Evolutionary conservation across 2,329 filamentous ascomycete species (phyloP).

Genomic region (Rhynchosporium graminicola): DNA sequence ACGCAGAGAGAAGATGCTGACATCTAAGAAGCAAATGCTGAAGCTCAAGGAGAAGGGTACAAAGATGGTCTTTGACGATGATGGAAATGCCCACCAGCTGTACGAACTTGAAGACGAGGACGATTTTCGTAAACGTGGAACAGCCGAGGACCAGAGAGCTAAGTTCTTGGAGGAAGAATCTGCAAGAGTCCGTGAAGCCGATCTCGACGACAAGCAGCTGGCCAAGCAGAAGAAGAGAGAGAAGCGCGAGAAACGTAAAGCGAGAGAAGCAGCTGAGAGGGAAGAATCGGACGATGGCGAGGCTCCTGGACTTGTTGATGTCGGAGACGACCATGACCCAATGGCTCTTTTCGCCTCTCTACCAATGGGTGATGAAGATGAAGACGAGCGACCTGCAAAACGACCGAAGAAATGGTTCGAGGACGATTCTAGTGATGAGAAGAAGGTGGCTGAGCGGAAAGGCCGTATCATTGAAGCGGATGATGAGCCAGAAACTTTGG

Average conservation of each 20-base stretch:
- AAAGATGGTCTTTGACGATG: slow-evolving; percentile 89
- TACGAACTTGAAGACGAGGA: slow-evolving; percentile 89
- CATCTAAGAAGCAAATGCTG: slow-evolving; percentile 89
- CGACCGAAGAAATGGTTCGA: slow-evolving; percentile 80
- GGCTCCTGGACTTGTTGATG: slow-evolving; percentile 38
- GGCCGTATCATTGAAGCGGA: slow-evolving; percentile 60
- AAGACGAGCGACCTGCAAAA: slow-evolving; percentile 60
- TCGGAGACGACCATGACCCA: slow-evolving; percentile 53
- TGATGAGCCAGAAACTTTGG: slow-evolving; percentile 74
- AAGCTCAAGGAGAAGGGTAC: slow-evolving; percentile 86
- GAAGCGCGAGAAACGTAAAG: slow-evolving; percentile 74
- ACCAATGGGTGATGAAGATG: slow-evolving; percentile 51
- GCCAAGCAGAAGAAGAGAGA: slow-evolving; percentile 77
- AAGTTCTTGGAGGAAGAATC: slow-evolving; percentile 78
- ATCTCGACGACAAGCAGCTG: slow-evolving; percentile 78
- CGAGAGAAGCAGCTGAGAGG: slow-evolving; percentile 58
- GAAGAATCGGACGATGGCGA: slow-evolving; percentile 42
- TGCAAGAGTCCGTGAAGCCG: slow-evolving; percentile 69
- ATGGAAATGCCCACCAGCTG: slow-evolving; percentile 78
- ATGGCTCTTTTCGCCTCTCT: slow-evolving; percentile 59
- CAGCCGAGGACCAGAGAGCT: slow-evolving; percentile 72
- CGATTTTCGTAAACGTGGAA: slow-evolving; percentile 73
- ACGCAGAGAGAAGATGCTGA: slow-evolving; percentile 90
- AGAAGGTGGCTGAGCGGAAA: slow-evolving; percentile 48
- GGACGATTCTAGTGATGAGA: slow-evolving; percentile 57